Base-by-base conservation (phyloP, 768 basidiomycete species). In the Boletus sp. region DNA sequence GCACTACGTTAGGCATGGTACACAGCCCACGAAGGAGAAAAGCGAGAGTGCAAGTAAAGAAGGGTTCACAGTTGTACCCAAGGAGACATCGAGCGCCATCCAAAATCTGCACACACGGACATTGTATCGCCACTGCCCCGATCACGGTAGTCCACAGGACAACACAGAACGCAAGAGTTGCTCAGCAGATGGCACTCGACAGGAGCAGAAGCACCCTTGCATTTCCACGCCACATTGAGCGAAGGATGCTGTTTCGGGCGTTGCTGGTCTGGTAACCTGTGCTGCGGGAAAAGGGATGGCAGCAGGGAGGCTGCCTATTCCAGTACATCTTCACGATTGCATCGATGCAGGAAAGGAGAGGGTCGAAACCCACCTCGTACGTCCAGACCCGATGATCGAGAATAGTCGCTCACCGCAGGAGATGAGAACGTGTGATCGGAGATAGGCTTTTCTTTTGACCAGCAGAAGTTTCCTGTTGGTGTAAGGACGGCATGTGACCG, bases 1-100 rank as follows among this genome's bases (percentile, higher is more conserved):
- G 74, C 94, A 93, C 87, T 84, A 91, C 29, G 77, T 74, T 50
- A 90, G 71, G 70, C 91, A 91, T 25, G 77, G 79, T 10, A 87
- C 74, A 45, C 91, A 90, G 38, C 89, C 87, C 14, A 81, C 63
- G 61, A 91, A 87, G 7, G 86, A 83, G 85, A 35, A 21, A 58
- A n/a, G n/a, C 46, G 52, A 58, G 37, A 30, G 40, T 25, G 49
- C 21, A 49, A 59, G 40, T 11, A n/a, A 29, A 40, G 19, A 29
- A 39, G 39, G 51, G 50, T 45, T n/a, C 37, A 51, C 4, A 40
- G 34, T 27, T 35, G 21, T 25, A 27, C n/a, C 32, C 48, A 39
- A 45, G 37, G 33, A 46, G 42, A 29, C 23, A 27, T 25, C 14
- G 39, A 42, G 53, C 32, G 33, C 41, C 25, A 46, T 51, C 52